Conservation (phyloP, 2,329 filamentous ascomycete genomes). For the Colletotrichum acutatum region DNA sequence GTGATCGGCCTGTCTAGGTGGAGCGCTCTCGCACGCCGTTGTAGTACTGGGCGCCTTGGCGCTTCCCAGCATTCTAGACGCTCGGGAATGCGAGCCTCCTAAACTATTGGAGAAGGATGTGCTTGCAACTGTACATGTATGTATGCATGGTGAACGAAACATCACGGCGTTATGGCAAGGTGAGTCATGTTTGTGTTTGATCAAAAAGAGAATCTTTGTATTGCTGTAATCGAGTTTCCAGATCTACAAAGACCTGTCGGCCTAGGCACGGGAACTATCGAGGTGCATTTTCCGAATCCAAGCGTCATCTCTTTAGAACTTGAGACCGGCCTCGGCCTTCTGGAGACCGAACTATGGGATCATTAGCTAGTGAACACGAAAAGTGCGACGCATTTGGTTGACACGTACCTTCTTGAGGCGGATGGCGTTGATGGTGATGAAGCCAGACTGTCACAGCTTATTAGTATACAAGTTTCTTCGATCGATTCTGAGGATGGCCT, state of each 20-base stretch:
- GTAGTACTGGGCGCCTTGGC: no score
- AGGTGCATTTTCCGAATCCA: background rate
- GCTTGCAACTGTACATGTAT: no score
- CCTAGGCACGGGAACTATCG: background rate
- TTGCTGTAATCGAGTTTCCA: background rate
- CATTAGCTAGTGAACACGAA: background rate
- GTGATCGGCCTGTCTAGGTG: no score
- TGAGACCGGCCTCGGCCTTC: slow-evolving; percentile 49
- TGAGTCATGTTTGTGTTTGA: background rate
- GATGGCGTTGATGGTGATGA: slow-evolving; percentile 77
- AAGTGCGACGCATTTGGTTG: background rate
- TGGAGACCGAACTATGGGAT: slow-evolving; percentile 52
- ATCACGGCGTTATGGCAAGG: no score
- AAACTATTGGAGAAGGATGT: no score
- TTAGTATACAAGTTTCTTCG: background rate
- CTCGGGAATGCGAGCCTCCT: no score
- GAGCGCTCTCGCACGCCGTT: no score
- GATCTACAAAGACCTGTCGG: background rate
- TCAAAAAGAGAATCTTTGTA: background rate
- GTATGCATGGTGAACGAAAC: no score
- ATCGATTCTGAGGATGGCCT: background rate
- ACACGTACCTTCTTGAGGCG: slow-evolving; percentile 62
- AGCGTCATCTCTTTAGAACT: slow-evolving; percentile 10
- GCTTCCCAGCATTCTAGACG: no score
- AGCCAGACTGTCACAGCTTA: slow-evolving; percentile 47